Evolutionary conservation across 2,329 filamentous ascomycete genomes (phyloP), one percentile per base, ranked within the genome.

Genomic region (Penicillium sp.): DNA sequence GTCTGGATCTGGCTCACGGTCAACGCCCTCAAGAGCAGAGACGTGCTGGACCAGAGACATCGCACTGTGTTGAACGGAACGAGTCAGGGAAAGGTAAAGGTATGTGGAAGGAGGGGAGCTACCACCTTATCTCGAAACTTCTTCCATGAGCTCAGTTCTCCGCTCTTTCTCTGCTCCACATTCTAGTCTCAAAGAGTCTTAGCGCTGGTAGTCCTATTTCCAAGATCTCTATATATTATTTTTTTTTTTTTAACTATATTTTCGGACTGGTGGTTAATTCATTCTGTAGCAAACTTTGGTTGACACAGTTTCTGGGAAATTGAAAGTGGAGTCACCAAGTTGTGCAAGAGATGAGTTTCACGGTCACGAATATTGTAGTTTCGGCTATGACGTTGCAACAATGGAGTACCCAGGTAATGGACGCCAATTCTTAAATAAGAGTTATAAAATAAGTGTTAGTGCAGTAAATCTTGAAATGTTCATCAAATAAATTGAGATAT

Each of bases 41-140:
- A 77, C 73, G 59, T 76, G 74, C 61, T 77, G 75, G 41, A 74
- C 66, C 42, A 77, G 64, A 56, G 75, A 77, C 74, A 77, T 77
- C 20, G 20, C 28, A 39, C 42, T 54, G 46, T 52, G 55, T 49
- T 50, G 44, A 47, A 35, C 44, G 42, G 28, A 22, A 27, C 18
- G 11, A 16, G 26, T 27, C 9, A 9, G 26, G 24, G 24, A 27
- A 27, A 10, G 26, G 26, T 27, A 10, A 26, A 35, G 18, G 13
- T 29, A 18, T 32, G 31, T 16, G 31, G 35, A 14, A 37, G 8
- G 35, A 37, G 35, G 35, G 35, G 24, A 23, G 20, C 20, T 14
- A n/a, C 6, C 4, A 32, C 29, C 35, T 24, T 37, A 24, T 37
- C 34, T 23, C 11, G 35, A 37, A 37, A 20, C 20, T 37, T 37